Conservation (phyloP, 768 basidiomycete genomes). For the Lactarius hatsudake region DNA sequence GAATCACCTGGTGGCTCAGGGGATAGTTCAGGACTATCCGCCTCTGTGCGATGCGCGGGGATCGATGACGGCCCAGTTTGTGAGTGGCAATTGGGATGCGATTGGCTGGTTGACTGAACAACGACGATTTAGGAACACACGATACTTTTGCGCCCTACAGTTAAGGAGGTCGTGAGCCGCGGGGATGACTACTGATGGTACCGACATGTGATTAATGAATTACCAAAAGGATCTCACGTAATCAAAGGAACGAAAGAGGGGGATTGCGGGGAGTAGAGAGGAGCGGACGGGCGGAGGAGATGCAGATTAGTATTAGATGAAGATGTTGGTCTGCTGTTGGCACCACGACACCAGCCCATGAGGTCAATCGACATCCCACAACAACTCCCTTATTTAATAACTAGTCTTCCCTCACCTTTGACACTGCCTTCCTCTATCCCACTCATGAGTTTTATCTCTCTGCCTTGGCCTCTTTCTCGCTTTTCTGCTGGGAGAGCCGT, state of each 20-base stretch:
- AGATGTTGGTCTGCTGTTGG: neutral
- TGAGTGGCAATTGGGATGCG: constrained; percentile 36
- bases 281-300: neutral
- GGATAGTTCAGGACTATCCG: constrained; percentile 89
- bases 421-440: neutral
- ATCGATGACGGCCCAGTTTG: constrained; percentile 93
- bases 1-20: constrained; percentile 84
- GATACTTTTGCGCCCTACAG: constrained; percentile 78
- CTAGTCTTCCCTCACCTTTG: neutral
- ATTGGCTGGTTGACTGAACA: neutral
- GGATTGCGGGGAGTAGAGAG: neutral
- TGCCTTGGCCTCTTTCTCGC: constrained; percentile 32
- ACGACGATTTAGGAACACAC: constrained; percentile 65
- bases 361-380: neutral
- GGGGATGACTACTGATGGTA: constrained; percentile 71
- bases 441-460: constrained; percentile 15
- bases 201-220: neutral
- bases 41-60: constrained; percentile 83
- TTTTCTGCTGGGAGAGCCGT: constrained; percentile 12
- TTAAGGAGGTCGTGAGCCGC: constrained; percentile 80
- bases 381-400: neutral
- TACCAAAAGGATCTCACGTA: neutral
- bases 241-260: neutral
- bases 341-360: neutral
- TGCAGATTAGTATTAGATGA: neutral